Evolutionary conservation across 2,329 filamentous ascomycete genomes (phyloP), one percentile per base, ranked within the genome.

Genomic region (Thielaviopsis populi): DNA sequence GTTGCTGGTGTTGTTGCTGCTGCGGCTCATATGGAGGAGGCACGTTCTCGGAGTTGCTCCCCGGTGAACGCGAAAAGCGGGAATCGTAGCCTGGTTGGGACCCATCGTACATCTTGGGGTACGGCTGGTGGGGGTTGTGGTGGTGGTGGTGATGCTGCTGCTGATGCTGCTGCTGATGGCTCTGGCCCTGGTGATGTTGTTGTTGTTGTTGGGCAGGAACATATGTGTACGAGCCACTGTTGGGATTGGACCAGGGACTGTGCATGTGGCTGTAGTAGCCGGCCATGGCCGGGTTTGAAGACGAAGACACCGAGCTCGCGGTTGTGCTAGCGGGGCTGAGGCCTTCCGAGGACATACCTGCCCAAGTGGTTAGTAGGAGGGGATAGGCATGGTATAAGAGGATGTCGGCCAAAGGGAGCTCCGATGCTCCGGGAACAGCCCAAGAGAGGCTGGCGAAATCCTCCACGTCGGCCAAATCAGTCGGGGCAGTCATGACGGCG

Each of bases 21-120:
- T 86, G 79, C 68, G 84, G 83, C 67, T 83, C 77, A 67, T 88
- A 85, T 6, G 85, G 80, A 66, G 86, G 83, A 63, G 82, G 78
- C 66, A 87, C 81, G 63, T 91, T 79, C 70, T 89, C 83, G 59
- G 77, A 78, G 33, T 78, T 76, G 7, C 81, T 79, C 10, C 76
- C 72, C 15, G 87, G 85, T 1, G 64, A 65, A 8, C 64, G 63
- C 10, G 63, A 65, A 6, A 59, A 59, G 33, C 64, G 60, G 11
- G 64, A 42, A 24, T 65, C 64, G 15, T 63, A 65, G 40, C 41
- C 54, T 19, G 62, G n/a, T 7, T 59, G n/a, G 15, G 63, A 46
- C 19, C 24, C 43, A 17, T 65, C 64, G 33, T 65, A 65, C 30
- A 63, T 50, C 43, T 65, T 66, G 13, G 53, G 37, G 33, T 33